Conservation (phyloP, 1,139 yeast genomes). For the Diutina neorugosa region DNA sequence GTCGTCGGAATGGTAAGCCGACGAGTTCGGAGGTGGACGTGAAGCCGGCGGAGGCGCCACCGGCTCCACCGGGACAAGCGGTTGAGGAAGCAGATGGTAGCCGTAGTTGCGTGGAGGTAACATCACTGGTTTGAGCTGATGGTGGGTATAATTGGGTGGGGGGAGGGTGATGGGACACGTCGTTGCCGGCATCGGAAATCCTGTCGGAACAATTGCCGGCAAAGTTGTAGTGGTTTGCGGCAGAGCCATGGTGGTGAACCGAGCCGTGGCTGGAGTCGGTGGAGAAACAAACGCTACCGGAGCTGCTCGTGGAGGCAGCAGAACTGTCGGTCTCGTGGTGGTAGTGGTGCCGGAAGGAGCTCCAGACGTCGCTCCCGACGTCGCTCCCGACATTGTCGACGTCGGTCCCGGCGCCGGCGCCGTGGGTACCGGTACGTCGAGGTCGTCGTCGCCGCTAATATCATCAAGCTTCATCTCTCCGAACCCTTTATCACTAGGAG, state of each 20-base stretch:
- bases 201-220: neutral
- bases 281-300: neutral
- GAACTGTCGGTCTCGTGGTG: too few species aligned
- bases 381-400: neutral
- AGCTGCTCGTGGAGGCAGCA: neutral
- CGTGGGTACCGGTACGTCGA: neutral
- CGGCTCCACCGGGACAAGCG: neutral
- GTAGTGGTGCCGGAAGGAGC: neutral
- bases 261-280: neutral
- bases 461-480: conserved; percentile 45
- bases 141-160: neutral
- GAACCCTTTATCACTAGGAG: conserved; percentile 54
- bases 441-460: neutral
- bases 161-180: neutral
- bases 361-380: too few species aligned
- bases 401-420: conserved; percentile 1
- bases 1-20: neutral
- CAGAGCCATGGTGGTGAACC: neutral
- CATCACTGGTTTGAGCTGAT: neutral
- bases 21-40: neutral
- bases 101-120: neutral
- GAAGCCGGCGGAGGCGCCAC: neutral
- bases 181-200: neutral
- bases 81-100: neutral
- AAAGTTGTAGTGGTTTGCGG: neutral